phyloP scores from a whole-genome alignment of 164 flowering plant species.

The Piper betle region DNA sequence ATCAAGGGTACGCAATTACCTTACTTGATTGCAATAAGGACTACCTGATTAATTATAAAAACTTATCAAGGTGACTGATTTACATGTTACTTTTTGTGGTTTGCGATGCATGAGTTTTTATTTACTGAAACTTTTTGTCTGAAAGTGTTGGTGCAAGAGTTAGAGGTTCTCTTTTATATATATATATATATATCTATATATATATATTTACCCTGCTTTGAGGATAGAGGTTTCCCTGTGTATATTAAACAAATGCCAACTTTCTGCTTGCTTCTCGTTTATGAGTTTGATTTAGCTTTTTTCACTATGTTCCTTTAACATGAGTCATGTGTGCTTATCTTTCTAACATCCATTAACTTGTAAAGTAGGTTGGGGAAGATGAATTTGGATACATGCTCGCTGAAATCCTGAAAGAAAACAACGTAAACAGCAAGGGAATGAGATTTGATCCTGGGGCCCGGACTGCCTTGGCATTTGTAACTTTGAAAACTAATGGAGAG shows the following conservation, averaged over 20 bases:
- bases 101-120: too few species aligned
- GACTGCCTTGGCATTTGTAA: slow-evolving; percentile 96
- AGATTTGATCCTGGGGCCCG: slow-evolving; percentile 96
- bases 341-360: slow-evolving; percentile 1
- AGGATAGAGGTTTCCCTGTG: too few species aligned
- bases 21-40: background rate
- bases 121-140: too few species aligned
- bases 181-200: too few species aligned
- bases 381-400: slow-evolving; percentile 99
- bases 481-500: slow-evolving; percentile 76
- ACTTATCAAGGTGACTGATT: background rate
- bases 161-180: too few species aligned
- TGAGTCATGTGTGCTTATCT: background rate
- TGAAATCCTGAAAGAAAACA: slow-evolving; percentile 79
- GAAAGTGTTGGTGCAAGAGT: too few species aligned
- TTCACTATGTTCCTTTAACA: background rate
- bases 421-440: slow-evolving; percentile 77
- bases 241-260: too few species aligned
- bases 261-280: background rate
- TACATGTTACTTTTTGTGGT: background rate
- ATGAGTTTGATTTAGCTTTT: background rate
- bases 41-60: background rate
- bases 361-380: slow-evolving; percentile 85
- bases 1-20: background rate
- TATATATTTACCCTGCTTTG: too few species aligned